phyloP scores from a whole-genome alignment of 2,329 filamentous ascomycete species.

The Fusarium clavum region DNA sequence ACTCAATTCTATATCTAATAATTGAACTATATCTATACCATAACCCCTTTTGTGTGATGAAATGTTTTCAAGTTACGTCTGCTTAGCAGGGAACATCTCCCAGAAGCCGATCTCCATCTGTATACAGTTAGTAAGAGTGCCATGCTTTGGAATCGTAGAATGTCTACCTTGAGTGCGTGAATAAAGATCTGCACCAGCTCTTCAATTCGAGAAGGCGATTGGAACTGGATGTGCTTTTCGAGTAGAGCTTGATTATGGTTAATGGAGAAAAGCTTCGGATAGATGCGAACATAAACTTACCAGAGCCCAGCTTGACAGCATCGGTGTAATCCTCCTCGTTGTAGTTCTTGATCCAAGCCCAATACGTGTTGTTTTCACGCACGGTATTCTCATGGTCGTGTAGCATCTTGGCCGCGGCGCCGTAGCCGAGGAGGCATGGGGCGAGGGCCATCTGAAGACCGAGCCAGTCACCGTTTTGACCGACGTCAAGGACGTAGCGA shows the following conservation, averaged over 20 bases:
- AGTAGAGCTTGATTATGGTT: slow-evolving; percentile 68
- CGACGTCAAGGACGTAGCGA: slow-evolving; percentile 87
- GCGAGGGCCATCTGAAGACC: slow-evolving; percentile 86
- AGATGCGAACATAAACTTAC: slow-evolving; percentile 58
- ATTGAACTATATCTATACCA: slow-evolving; percentile 14
- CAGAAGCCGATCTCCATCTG: slow-evolving; percentile 68
- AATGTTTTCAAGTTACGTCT: not conserved
- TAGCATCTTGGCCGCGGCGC: slow-evolving; percentile 79
- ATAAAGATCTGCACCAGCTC: slow-evolving; percentile 87
- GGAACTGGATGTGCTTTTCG: slow-evolving; percentile 77
- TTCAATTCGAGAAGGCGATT: slow-evolving; percentile 81
- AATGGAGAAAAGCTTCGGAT: not conserved
- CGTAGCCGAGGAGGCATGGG: slow-evolving; percentile 91
- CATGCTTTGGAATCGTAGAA: not conserved
- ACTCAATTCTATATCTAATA: slow-evolving; percentile 40
- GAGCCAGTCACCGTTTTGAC: slow-evolving; percentile 87
- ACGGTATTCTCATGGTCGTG: slow-evolving; percentile 70
- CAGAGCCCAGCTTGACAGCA: slow-evolving; percentile 76
- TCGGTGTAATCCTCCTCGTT: slow-evolving; percentile 81
- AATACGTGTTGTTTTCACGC: slow-evolving; percentile 78
- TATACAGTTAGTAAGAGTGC: not conserved
- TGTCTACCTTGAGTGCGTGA: slow-evolving; percentile 80
- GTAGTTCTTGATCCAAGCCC: slow-evolving; percentile 93
- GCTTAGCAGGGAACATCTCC: slow-evolving; percentile 62
- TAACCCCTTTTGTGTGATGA: not conserved